Evolutionary conservation across 352 stramenopile genomes (phyloP).

Genomic region (Phytophthora citrophthora): DNA sequence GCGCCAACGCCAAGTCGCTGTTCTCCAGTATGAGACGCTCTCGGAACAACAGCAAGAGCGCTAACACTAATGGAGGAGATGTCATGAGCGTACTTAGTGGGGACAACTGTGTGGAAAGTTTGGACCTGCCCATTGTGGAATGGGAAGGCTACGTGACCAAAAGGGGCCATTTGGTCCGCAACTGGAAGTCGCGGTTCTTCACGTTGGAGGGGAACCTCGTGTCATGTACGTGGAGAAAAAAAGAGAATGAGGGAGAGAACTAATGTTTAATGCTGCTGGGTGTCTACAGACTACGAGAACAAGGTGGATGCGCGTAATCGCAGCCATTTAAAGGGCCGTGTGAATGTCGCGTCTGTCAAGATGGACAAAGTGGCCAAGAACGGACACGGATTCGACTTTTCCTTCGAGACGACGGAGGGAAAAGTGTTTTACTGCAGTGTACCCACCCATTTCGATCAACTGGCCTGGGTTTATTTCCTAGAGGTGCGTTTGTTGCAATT

Average conservation of each 20-base stretch:
- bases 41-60: constrained; percentile 45
- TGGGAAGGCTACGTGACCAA: constrained; percentile 94
- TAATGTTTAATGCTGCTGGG: too few species aligned
- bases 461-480: constrained; percentile 87
- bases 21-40: constrained; percentile 67
- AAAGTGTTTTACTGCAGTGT: constrained; percentile 87
- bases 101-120: constrained; percentile 73
- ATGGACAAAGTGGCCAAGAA: constrained; percentile 82
- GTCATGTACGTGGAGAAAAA: constrained; percentile 56
- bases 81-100: constrained; percentile 19
- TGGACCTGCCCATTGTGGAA: constrained; percentile 87
- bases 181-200: constrained; percentile 91
- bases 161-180: constrained; percentile 83
- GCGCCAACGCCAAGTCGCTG: constrained; percentile 50
- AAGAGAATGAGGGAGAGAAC: not conserved
- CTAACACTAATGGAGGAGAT: constrained; percentile 23
- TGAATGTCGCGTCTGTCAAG: constrained; percentile 81
- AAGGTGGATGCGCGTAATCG: constrained; percentile 90
- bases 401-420: constrained; percentile 83
- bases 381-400: constrained; percentile 84
- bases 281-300: constrained; percentile 78
- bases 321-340: constrained; percentile 84
- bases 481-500: constrained; percentile 42
- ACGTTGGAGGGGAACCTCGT: constrained; percentile 87
- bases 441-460: constrained; percentile 80